These are phyloP conservation scores for Amanita molliuscula DNA, from an alignment of 768 basidiomycete species.

Conservation along the genomic window DNA sequence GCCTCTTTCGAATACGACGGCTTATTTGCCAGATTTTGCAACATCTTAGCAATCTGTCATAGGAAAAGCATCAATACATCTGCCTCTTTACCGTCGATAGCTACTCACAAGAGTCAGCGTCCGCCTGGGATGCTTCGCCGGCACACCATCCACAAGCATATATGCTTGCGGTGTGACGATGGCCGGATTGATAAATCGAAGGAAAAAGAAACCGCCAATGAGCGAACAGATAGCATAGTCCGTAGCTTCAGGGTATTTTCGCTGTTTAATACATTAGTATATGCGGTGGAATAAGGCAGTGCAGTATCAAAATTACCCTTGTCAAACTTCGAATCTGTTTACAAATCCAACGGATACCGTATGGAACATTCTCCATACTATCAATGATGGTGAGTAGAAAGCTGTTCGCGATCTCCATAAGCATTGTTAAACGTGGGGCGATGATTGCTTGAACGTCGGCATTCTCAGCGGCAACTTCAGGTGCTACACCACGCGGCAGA, in stretches of 20 bases:
- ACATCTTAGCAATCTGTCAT: conserved; percentile 93
- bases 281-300: background rate
- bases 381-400: conserved; percentile 98
- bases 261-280: conserved; percentile 33
- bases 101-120: conserved; percentile 78
- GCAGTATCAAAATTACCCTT: conserved; percentile 43
- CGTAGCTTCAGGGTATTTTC: conserved; percentile 98
- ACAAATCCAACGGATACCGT: conserved; percentile 99
- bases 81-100: conserved; percentile 9
- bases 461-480: conserved; percentile 91
- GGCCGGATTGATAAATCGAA: conserved; percentile 98
- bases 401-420: conserved; percentile 99
- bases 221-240: conserved; percentile 98
- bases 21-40: conserved; percentile 98
- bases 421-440: conserved; percentile 92
- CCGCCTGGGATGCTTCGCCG: conserved; percentile 94
- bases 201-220: conserved; percentile 99
- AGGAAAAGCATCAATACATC: background rate
- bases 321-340: conserved; percentile 98
- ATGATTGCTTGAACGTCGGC: conserved; percentile 97
- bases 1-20: conserved; percentile 96
- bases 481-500: conserved; percentile 86
- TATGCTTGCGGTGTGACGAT: conserved; percentile 99
- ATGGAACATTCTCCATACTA: conserved; percentile 96
- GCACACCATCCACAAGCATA: conserved; percentile 97